Conservation (phyloP, 2,329 filamentous ascomycete species). For the Colletotrichum nymphaeae region DNA sequence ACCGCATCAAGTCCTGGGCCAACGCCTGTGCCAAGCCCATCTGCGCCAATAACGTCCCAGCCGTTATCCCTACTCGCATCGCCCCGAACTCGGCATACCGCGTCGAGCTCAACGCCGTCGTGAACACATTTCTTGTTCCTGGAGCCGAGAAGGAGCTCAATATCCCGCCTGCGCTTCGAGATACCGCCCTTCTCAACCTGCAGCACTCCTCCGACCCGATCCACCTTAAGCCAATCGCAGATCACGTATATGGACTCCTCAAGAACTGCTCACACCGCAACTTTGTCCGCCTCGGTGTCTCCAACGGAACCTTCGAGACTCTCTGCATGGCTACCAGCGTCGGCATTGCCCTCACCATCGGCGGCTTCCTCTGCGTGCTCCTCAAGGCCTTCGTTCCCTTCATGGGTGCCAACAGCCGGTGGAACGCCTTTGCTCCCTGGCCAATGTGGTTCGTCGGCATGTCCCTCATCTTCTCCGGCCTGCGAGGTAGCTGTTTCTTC, state of each 20-base stretch:
- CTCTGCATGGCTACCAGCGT: conserved; percentile 57
- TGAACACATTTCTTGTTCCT: conserved; percentile 53
- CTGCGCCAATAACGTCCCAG: conserved; percentile 18
- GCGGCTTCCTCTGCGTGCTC: conserved; percentile 53
- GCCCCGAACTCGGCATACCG: conserved; percentile 34
- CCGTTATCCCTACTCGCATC: conserved; percentile 32
- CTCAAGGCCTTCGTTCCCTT: conserved; percentile 52
- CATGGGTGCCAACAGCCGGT: conserved; percentile 52
- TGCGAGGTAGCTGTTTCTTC: conserved; percentile 60
- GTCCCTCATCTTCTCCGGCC: conserved; percentile 55
- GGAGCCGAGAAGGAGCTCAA: conserved; percentile 59
- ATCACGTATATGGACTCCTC: conserved; percentile 58
- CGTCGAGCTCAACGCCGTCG: conserved; percentile 52
- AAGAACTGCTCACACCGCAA: conserved; percentile 61
- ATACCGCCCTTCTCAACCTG: conserved; percentile 50
- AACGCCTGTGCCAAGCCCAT: conserved; percentile 31
- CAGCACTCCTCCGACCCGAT: conserved; percentile 49
- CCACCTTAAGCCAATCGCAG: conserved; percentile 54
- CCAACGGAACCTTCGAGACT: conserved; percentile 62
- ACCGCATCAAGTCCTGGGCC: conserved; percentile 40
- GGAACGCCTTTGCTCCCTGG: conserved; percentile 55
- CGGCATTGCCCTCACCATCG: conserved; percentile 52
- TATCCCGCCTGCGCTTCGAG: conserved; percentile 55
- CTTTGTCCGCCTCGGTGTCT: conserved; percentile 65
- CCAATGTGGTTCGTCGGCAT: conserved; percentile 59